These are phyloP conservation scores for Magnolia changhungtana DNA, from an alignment of 164 flowering plant species.

Conservation along the genomic window DNA sequence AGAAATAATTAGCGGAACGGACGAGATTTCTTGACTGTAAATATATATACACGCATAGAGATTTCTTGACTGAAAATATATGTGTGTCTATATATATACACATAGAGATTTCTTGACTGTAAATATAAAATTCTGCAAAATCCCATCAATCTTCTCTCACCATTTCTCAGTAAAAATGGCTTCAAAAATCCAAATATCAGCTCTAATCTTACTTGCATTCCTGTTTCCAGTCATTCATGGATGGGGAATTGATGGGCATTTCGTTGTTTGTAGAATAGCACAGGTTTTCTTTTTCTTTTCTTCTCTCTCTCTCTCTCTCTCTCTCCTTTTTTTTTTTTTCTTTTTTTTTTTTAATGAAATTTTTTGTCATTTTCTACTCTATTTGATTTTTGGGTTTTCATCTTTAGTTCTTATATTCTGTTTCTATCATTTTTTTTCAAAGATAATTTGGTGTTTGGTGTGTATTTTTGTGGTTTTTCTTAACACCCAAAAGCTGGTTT, in stretches of 20 bases:
- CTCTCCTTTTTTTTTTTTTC: not conserved
- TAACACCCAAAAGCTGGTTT: not conserved
- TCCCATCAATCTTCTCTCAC: not conserved
- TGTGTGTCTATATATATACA: no score
- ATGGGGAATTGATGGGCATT: conserved; percentile 74
- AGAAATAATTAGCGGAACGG: no score
- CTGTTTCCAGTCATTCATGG: conserved; percentile 39
- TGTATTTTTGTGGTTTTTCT: not conserved
- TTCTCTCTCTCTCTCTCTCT: no score
- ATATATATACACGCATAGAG: no score
- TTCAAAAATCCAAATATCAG: not conserved
- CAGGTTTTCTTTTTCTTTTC: conserved; percentile 32
- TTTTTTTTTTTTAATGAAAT: not conserved
- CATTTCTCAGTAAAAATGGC: conserved; percentile 3
- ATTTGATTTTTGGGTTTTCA: not conserved
- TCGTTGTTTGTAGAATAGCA: conserved; percentile 56
- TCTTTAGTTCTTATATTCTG: no score
- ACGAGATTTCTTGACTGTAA: no score
- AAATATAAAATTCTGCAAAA: not conserved
- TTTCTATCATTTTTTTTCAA: not conserved
- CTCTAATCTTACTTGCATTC: conserved; percentile 16
- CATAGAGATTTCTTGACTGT: no score
- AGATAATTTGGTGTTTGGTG: not conserved
- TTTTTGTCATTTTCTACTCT: not conserved
- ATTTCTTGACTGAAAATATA: no score